Conservation (phyloP, 2,329 filamentous ascomycete genomes). For the Arthrobotrys sphaeroides region DNA sequence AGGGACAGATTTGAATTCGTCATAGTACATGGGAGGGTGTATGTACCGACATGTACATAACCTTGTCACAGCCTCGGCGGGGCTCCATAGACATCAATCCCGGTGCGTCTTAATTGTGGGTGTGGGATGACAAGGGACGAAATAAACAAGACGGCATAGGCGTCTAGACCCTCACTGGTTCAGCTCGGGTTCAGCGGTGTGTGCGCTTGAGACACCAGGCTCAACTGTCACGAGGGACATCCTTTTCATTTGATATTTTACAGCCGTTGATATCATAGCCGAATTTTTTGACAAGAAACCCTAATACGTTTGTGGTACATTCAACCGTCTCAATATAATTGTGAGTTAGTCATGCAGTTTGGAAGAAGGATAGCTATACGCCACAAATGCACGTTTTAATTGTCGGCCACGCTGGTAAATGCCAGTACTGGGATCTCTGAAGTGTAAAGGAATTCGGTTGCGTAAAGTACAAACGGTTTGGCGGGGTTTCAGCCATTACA, state of each 20-base stretch:
- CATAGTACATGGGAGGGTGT: constrained; percentile 4
- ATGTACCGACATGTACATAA: constrained; percentile 28
- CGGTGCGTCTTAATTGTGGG: background rate
- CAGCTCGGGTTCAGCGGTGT: background rate
- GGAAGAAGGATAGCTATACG: background rate
- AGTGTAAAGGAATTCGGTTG: constrained; percentile 7
- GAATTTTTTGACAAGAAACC: constrained; percentile 29
- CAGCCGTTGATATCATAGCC: constrained; percentile 44
- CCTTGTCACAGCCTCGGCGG: background rate
- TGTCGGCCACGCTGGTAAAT: background rate
- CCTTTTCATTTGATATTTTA: constrained; percentile 43
- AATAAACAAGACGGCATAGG: constrained; percentile 14
- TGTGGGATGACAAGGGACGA: constrained; percentile 42
- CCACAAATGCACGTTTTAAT: constrained; percentile 5
- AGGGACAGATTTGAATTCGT: background rate
- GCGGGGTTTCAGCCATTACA: constrained; percentile 40
- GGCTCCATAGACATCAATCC: background rate
- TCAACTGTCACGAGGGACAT: constrained; percentile 39
- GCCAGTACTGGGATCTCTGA: background rate
- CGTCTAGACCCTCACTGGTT: constrained; percentile 27
- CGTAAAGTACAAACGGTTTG: constrained; percentile 36
- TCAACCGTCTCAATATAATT: constrained; percentile 9
- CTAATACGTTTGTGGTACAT: constrained; percentile 24
- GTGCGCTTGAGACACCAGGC: background rate
- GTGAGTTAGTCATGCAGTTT: constrained; percentile 1